These are phyloP conservation scores for Penicillium maclennaniae DNA, from an alignment of 495 filamentous ascomycete species.

Conservation along the genomic window DNA sequence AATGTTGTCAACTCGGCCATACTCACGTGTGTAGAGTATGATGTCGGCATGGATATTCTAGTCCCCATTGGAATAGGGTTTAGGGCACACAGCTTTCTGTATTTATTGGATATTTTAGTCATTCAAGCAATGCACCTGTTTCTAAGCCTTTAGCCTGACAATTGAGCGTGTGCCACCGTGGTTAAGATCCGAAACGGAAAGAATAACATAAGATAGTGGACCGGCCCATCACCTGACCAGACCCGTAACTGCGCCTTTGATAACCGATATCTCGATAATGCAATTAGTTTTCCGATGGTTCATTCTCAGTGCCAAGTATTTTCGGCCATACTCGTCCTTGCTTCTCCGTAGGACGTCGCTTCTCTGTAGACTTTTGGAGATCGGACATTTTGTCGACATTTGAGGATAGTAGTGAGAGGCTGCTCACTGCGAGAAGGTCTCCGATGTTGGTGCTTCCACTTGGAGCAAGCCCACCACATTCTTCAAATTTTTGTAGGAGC, in stretches of 20 bases:
- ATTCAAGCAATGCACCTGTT: too few species aligned
- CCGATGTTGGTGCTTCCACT: constrained; percentile 14
- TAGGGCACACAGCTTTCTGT: too few species aligned
- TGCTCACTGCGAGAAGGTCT: constrained; percentile 16
- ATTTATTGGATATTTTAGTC: too few species aligned
- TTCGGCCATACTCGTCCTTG: constrained; percentile 8
- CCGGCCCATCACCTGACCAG: neutral
- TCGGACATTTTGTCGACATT: constrained; percentile 8
- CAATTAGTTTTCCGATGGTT: neutral
- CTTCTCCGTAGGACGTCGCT: constrained; percentile 7
- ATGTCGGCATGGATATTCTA: too few species aligned
- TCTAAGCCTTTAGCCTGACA: too few species aligned
- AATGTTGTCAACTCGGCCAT: too few species aligned
- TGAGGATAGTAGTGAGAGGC: constrained; percentile 7
- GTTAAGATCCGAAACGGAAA: too few species aligned
- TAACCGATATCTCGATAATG: neutral
- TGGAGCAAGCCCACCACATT: constrained; percentile 9
- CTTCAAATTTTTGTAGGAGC: constrained; percentile 11
- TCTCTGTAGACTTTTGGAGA: constrained; percentile 6
- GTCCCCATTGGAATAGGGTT: too few species aligned
- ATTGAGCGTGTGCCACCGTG: too few species aligned
- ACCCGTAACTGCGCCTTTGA: neutral
- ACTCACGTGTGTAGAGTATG: too few species aligned
- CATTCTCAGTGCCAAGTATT: constrained; percentile 4
- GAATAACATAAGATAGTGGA: neutral